A percentile compares a stretch with the other conserved stretches of the same genome.
These are phyloP conservation scores for Lactifluus echinatus DNA, from an alignment of 768 basidiomycete genomes.

Conservation along the genomic window DNA sequence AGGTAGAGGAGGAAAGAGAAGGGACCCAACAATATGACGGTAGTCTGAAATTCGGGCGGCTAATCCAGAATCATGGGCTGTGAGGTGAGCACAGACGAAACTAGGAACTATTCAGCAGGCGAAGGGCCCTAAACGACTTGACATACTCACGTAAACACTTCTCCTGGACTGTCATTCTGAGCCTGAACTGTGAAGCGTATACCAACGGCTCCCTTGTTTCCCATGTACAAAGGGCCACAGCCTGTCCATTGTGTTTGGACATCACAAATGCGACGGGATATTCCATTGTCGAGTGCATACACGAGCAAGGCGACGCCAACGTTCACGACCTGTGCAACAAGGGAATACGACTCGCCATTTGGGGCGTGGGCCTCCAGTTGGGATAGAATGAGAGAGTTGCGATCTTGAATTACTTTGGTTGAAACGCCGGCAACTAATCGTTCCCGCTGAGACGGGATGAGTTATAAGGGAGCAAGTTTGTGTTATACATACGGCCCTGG, in stretches of 20 bases:
- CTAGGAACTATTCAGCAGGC: constrained; percentile 33
- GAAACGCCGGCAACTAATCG: constrained; percentile 69
- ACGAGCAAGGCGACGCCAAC: constrained; percentile 85
- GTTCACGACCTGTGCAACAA: constrained; percentile 73
- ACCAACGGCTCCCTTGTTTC: constrained; percentile 93
- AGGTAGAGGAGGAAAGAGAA: constrained; percentile 61
- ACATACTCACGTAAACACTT: constrained; percentile 71
- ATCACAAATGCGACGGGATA: constrained; percentile 51
- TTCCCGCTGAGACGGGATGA: not conserved
- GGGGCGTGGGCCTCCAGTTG: constrained; percentile 66
- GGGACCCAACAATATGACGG: constrained; percentile 65
- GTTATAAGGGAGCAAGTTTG: constrained; percentile 6
- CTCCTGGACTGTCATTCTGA: constrained; percentile 48
- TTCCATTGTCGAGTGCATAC: constrained; percentile 66
- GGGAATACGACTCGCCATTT: constrained; percentile 64
- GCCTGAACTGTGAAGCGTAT: constrained; percentile 68
- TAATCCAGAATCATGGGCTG: constrained; percentile 66
- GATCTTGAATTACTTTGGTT: constrained; percentile 54
- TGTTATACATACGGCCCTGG: constrained; percentile 49
- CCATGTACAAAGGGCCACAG: constrained; percentile 67
- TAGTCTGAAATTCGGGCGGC: constrained; percentile 66
- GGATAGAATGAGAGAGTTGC: constrained; percentile 62
- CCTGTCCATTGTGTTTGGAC: constrained; percentile 73
- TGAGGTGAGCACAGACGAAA: constrained; percentile 89
- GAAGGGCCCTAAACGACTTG: not conserved